These are phyloP conservation scores for Picea glauca DNA, from an alignment of 75 land plant genomes.

Conservation along the genomic window DNA sequence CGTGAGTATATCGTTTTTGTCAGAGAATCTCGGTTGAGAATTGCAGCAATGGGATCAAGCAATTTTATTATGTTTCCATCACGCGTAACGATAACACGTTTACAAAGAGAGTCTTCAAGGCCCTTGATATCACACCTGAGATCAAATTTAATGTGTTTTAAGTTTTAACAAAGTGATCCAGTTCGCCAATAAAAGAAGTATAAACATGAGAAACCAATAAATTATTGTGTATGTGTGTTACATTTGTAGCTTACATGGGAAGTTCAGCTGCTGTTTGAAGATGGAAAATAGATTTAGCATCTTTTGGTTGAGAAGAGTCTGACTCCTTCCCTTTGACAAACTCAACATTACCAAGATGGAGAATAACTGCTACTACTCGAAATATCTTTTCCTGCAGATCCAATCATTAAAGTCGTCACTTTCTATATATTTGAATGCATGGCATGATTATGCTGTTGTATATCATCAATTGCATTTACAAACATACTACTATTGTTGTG, in stretches of 20 bases:
- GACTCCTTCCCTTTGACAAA: constrained; percentile 68
- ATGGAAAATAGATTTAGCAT: constrained; percentile 58
- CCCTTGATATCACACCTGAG: constrained; percentile 75
- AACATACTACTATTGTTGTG: not conserved
- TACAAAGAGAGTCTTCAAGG: constrained; percentile 69
- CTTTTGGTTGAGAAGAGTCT: constrained; percentile 69
- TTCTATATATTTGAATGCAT: not conserved
- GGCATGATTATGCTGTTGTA: not conserved
- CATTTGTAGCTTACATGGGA: constrained; percentile 39
- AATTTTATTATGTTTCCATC: constrained; percentile 82
- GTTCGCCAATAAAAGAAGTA: not conserved
- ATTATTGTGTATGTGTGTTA: not conserved
- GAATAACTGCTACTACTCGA: constrained; percentile 73
- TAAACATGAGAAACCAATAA: not conserved
- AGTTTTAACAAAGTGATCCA: constrained; percentile 3
- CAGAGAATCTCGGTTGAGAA: constrained; percentile 85
- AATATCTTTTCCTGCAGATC: constrained; percentile 67
- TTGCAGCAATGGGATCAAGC: constrained; percentile 36
- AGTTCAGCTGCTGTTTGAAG: constrained; percentile 72
- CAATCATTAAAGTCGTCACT: constrained; percentile 2
- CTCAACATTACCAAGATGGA: constrained; percentile 74
- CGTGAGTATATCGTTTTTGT: constrained; percentile 93
- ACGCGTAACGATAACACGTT: constrained; percentile 86
- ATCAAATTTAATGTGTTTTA: not conserved
- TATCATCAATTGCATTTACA: not conserved